Evolutionary conservation across 495 filamentous ascomycete genomes (phyloP).

Genomic region (Melanomma pulvis-pyrius): DNA sequence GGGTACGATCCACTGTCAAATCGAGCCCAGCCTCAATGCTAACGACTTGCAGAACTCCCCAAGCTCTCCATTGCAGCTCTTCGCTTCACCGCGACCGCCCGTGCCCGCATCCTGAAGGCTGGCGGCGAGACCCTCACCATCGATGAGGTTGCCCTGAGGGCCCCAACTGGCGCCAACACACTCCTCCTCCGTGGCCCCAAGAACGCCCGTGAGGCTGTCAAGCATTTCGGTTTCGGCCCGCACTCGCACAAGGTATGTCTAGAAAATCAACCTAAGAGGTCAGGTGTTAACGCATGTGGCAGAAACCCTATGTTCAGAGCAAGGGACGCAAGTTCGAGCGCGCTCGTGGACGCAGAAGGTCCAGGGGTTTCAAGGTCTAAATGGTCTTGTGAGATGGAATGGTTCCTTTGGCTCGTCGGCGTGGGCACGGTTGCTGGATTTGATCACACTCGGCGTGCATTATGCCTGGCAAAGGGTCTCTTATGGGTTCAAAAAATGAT

Average conservation of each 20-base stretch:
- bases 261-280: neutral
- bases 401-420: slow-evolving; percentile 31
- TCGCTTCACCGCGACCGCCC: slow-evolving; percentile 92
- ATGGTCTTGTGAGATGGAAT: slow-evolving; percentile 8
- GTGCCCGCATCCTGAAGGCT: slow-evolving; percentile 86
- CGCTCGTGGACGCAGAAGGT: slow-evolving; percentile 95
- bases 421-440: slow-evolving; percentile 26
- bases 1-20: neutral
- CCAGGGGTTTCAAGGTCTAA: slow-evolving; percentile 98
- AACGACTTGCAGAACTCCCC: slow-evolving; percentile 69
- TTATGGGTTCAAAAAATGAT: slow-evolving; percentile 33
- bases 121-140: slow-evolving; percentile 93
- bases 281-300: slow-evolving; percentile 43
- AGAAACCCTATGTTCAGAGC: slow-evolving; percentile 95
- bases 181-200: slow-evolving; percentile 93
- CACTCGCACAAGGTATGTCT: slow-evolving; percentile 89
- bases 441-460: slow-evolving; percentile 31
- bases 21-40: neutral
- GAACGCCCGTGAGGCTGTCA: slow-evolving; percentile 94
- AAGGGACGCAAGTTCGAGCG: slow-evolving; percentile 99
- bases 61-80: slow-evolving; percentile 92
- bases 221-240: slow-evolving; percentile 98
- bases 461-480: slow-evolving; percentile 24
- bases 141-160: slow-evolving; percentile 91
- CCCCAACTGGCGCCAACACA: slow-evolving; percentile 92